Base-by-base conservation (phyloP, 73 alveolate genomes). In the Stentor roeselii region DNA sequence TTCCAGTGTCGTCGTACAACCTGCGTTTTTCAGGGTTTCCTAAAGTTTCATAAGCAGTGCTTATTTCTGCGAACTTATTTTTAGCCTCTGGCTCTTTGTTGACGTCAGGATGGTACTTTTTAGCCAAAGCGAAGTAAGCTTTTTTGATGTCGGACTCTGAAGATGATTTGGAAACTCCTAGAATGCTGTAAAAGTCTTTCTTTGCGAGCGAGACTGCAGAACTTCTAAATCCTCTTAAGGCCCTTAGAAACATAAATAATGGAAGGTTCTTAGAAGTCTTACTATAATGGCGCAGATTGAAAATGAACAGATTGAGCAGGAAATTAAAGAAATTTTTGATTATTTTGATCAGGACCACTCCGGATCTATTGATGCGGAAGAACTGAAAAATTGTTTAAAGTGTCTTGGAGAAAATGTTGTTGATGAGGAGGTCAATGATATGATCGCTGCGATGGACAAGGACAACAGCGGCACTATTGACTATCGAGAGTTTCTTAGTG, bases 91-190 rank as follows among this genome's bases (percentile, higher is more conserved):
- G 94, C 59, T 90, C 96, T 87, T 97, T 93, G 88, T 95, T 97
- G 78, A 94, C 94, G 88, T 97, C 99, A 6, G 99, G 99, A 59
- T 97, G 99, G 86, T 93, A 97, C 83, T 92, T 78, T 61, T 94
- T 91, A 0, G 99, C 99, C 50, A 94, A 88, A 89, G 92, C 91
- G 75, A 96, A 95, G 88, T 96, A 97, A 36, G 97, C 96, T 84
- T 96, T 89, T 85, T 97, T 97, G 82, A 97, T 93, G 60, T 97
- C 99, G 34, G 89, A 90, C 60, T 92, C 90, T n/a, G 95, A 77
- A 42, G 99, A 93, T 41, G 89, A 91, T 76, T 93, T 86, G 41
- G 88, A 82, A 3, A 96, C 97, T n/a, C 97, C 98, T 40, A 97
- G 88, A 21, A 93, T 87, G 80, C 87, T 90, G 58, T 97, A 97